These are phyloP conservation scores for Saccharomyces kudriavzevii DNA, from an alignment of 805 yeast species.

Conservation along the genomic window DNA sequence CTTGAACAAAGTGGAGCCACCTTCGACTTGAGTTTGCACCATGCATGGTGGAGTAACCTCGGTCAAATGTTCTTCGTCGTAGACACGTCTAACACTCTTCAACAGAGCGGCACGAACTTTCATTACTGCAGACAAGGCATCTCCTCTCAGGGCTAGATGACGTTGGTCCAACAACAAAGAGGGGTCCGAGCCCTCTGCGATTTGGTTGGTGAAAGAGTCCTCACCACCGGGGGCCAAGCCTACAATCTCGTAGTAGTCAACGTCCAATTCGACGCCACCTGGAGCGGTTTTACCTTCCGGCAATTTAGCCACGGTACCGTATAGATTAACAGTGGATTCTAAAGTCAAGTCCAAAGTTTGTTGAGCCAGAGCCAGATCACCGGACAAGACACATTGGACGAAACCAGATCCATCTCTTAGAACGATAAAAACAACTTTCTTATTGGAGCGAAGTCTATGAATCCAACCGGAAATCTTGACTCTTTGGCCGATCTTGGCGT, in stretches of 20 bases:
- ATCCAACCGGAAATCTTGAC: slow-evolving; percentile 88
- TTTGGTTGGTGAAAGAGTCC: slow-evolving; percentile 88
- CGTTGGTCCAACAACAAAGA: slow-evolving; percentile 88
- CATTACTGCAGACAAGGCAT: slow-evolving; percentile 84
- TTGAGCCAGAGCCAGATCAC: slow-evolving; percentile 87
- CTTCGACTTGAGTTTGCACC: slow-evolving; percentile 99
- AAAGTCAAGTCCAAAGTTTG: slow-evolving; percentile 77
- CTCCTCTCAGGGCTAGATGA: slow-evolving; percentile 95
- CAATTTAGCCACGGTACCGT: slow-evolving; percentile 71
- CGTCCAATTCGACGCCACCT: slow-evolving; percentile 90
- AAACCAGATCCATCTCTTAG: slow-evolving; percentile 93
- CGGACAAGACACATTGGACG: slow-evolving; percentile 78
- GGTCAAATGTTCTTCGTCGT: slow-evolving; percentile 58
- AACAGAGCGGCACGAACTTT: slow-evolving; percentile 83
- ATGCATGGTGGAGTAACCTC: slow-evolving; percentile 99
- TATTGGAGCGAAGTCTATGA: slow-evolving; percentile 87
- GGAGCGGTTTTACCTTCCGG: slow-evolving; percentile 98
- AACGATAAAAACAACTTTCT: slow-evolving; percentile 84
- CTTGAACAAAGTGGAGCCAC: slow-evolving; percentile 92
- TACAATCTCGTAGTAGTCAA: slow-evolving; percentile 79
- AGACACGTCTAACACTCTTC: slow-evolving; percentile 67
- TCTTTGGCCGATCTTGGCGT: slow-evolving; percentile 54
- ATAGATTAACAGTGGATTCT: slow-evolving; percentile 75
- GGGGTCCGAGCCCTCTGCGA: slow-evolving; percentile 91
- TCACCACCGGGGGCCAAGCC: slow-evolving; percentile 96